These are phyloP conservation scores for Yarrowia sp. DNA, from an alignment of 805 yeast genomes.

Conservation along the genomic window DNA sequence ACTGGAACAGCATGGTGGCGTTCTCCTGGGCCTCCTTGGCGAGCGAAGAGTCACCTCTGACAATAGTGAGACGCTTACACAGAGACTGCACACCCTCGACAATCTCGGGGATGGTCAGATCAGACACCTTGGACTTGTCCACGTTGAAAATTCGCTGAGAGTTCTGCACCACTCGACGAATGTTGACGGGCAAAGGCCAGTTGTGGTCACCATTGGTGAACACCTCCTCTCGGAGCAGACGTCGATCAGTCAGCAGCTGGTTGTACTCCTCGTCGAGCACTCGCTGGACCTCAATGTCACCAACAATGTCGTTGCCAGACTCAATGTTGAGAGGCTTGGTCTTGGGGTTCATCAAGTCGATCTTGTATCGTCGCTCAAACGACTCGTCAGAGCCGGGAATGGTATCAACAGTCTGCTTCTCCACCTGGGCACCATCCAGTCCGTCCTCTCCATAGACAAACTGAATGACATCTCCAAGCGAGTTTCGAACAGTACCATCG, in stretches of 20 bases:
- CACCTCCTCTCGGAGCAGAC: slow-evolving; percentile 69
- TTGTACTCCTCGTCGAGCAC: slow-evolving; percentile 79
- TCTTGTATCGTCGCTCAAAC: slow-evolving; percentile 79
- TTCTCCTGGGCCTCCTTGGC: slow-evolving; percentile 84
- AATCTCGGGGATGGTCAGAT: slow-evolving; percentile 79
- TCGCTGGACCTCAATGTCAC: slow-evolving; percentile 80
- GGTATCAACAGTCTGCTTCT: slow-evolving; percentile 91
- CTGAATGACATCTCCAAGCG: slow-evolving; percentile 93
- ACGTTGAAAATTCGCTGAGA: slow-evolving; percentile 96
- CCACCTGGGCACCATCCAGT: slow-evolving; percentile 96
- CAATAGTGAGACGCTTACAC: slow-evolving; percentile 64
- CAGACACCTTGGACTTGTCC: slow-evolving; percentile 87
- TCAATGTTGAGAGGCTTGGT: slow-evolving; percentile 74
- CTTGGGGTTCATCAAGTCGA: slow-evolving; percentile 69
- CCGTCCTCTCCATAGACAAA: slow-evolving; percentile 99
- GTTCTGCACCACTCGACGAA: slow-evolving; percentile 93
- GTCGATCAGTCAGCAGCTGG: slow-evolving; percentile 75
- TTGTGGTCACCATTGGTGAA: slow-evolving; percentile 91
- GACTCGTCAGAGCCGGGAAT: slow-evolving; percentile 87
- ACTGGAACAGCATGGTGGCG: slow-evolving; percentile 86
- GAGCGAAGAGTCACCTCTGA: slow-evolving; percentile 76
- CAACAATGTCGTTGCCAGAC: slow-evolving; percentile 85
- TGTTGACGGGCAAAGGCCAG: slow-evolving; percentile 97
- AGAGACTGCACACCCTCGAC: slow-evolving; percentile 68
- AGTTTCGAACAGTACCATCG: slow-evolving; percentile 97